Evolutionary conservation across 108 stramenopile genomes (phyloP).

Genomic region (Aurantiochytrium sp.): DNA sequence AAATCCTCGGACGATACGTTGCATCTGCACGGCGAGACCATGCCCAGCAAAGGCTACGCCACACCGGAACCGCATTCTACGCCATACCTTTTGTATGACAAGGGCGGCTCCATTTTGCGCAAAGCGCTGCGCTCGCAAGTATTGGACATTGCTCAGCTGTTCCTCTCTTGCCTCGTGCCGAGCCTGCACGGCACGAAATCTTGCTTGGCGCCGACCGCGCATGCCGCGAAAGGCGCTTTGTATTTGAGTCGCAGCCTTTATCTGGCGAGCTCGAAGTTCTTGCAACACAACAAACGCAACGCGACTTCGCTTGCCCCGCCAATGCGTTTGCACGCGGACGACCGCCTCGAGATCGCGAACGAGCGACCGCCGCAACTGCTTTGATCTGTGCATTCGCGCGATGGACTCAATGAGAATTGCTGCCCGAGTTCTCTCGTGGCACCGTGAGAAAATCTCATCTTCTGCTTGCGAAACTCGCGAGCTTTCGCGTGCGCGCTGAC

Average conservation of each 20-base stretch:
- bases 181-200: background rate
- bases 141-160: background rate
- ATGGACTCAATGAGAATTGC: background rate
- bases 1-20: background rate
- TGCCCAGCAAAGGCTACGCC: background rate
- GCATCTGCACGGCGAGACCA: background rate
- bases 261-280: background rate
- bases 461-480: background rate
- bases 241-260: background rate
- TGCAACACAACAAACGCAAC: background rate
- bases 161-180: background rate
- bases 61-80: background rate
- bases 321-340: background rate
- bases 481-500: no score
- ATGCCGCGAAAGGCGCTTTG: constrained; percentile 8
- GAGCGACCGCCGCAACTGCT: background rate
- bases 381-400: background rate
- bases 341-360: background rate
- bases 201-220: background rate
- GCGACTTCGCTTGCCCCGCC: background rate
- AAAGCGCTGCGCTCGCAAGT: background rate
- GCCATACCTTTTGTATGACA: background rate
- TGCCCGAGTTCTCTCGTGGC: background rate
- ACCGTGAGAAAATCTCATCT: background rate
- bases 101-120: background rate